Base-by-base conservation (phyloP, 768 basidiomycete species). In the Panaeolus cyanescens region DNA sequence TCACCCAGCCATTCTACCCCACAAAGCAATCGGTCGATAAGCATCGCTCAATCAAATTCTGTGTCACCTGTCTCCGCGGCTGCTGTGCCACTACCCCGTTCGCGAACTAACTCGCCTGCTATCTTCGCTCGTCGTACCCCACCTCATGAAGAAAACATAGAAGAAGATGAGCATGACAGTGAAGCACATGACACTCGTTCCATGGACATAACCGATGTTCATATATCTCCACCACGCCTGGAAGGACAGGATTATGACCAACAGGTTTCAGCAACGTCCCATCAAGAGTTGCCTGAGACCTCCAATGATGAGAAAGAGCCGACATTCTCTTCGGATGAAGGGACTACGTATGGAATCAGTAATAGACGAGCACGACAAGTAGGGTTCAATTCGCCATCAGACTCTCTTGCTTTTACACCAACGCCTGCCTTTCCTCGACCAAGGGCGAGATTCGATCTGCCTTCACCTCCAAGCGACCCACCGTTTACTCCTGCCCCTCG, bases 241-340 rank as follows among this genome's bases (percentile, higher is more conserved):
- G 68, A 75, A 19, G 67, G 62, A n/a, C 64, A 68, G 19, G 55
- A 59, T 30, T 59, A 70, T 9, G 65, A 68, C 31, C 54, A 60
- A 55, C 68, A 50, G 10, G 67, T 68, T 19, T 55, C 54, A 5
- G 69, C 69, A 39, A 69, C 67, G 55, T 61, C 63, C 7, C 71
- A 75, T 25, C 70, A 69, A 5, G 58, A 63, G n/a, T 50, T 61
- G 53, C 56, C 56, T 4, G 59, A 58, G 12, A 58, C 58, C 22
- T 67, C 64, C 19, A 64, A 60, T 37, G 65, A 73, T 20, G 65
- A 71, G 60, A 74, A 69, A 33, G 88, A 90, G 55, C 87, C 89
- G 4, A 91, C 90, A 0, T 91, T 91, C 67, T 90, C 90, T 0
- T 90, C 90, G 9, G 87, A 89, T 32, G 83, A 77, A 3, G 69